Percentiles rank a stretch among this genome's conserved stretches.
Evolutionary conservation across 179 eudicot genomes (phyloP).

Genomic region (Spergularia azorica): DNA sequence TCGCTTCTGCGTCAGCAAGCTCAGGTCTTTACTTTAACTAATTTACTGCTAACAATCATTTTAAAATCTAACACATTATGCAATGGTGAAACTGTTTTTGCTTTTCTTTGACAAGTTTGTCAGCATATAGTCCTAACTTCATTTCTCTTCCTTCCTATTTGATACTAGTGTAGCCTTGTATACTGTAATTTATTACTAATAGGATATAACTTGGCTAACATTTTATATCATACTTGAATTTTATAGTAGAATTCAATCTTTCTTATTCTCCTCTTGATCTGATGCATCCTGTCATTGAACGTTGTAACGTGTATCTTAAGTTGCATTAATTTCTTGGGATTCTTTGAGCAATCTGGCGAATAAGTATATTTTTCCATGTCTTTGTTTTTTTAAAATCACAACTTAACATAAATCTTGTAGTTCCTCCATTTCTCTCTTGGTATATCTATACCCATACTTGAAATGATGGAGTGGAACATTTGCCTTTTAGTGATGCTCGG

Average conservation of each 20-base stretch:
- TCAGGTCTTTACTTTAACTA: constrained; percentile 46
- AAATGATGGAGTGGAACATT: too few species aligned
- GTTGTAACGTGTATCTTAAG: background rate
- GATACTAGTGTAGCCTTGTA: too few species aligned
- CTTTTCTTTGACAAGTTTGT: background rate
- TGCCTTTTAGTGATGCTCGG: too few species aligned
- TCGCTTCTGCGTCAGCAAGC: constrained; percentile 42
- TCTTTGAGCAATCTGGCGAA: background rate
- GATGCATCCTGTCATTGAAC: too few species aligned
- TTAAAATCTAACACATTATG: background rate
- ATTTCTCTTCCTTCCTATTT: background rate
- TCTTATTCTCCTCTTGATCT: too few species aligned
- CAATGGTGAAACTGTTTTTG: background rate
- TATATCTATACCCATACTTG: too few species aligned
- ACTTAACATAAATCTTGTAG: too few species aligned
- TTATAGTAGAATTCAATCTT: background rate
- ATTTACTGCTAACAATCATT: constrained; percentile 4
- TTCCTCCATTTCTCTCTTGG: too few species aligned
- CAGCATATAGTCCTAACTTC: background rate
- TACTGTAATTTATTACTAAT: too few species aligned
- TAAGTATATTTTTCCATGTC: background rate
- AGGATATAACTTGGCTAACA: background rate
- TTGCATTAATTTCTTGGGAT: background rate
- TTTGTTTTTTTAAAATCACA: too few species aligned
- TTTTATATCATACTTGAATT: background rate